Base-by-base conservation (phyloP, 2,329 filamentous ascomycete genomes). In the Curvularia sp. region DNA sequence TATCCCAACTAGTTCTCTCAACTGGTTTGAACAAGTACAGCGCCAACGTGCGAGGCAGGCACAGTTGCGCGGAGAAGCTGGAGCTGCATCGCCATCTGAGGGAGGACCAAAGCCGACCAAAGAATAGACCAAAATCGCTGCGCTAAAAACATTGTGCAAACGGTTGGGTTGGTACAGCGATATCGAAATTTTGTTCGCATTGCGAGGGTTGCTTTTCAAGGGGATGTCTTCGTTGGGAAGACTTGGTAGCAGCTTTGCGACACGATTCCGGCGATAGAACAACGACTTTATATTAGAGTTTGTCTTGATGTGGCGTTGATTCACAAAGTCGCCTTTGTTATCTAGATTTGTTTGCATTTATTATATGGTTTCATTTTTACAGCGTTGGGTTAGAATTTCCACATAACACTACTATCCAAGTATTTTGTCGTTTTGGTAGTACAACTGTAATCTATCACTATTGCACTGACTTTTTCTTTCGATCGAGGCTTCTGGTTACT, bases 1-100 rank as follows among this genome's bases (percentile, higher is more conserved):
- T 5, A 48, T 48, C 5, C 18, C 44, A 33, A 31, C 10, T 9
- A 48, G 44, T 22, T 28, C 9, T 3, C 44, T 48, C 3, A 48
- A 18, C 6, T 48, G 44, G 44, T 48, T 33, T 20, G 44, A 48
- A 48, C 44, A 31, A 33, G 44, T 33, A 18, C 28, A 48, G 12
- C 44, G 44, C 12, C 18, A 33, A 9, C 28, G 30, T 13, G 28
- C 28, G n/a, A 31, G 18, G 18, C 9, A 48, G 18, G 18, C n/a
- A 10, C 18, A 22, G n/a, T 12, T 28, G 6, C 28, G 6, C 6
- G 13, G 30, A 20, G n/a, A 48, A 28, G 18, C 44, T 28, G 26
- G 26, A 28, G 28, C 26, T 15, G n/a, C n/a, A 31, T 18, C 15
- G 26, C n/a, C 28, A 30, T 20, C 30, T 26, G 28, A 47, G 9